Evolutionary conservation across 148 eudicot genomes (phyloP).

Genomic region (Camellia lanceoleosa): DNA sequence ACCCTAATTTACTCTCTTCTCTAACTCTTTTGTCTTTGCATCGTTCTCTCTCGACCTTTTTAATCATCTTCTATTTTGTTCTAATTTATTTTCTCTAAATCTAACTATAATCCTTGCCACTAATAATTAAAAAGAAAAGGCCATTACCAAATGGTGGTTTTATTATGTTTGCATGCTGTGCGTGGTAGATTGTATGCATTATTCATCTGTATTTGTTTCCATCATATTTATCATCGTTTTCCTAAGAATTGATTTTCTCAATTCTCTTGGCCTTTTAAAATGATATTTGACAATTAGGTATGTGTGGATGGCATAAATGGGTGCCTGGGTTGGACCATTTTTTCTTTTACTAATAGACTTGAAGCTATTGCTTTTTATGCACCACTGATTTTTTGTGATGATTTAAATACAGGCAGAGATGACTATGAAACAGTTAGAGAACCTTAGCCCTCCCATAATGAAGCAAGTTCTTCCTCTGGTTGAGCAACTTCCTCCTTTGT

Average conservation of each 20-base stretch:
- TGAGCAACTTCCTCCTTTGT: constrained; percentile 94
- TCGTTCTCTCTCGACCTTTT: no score
- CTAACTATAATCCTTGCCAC: no score
- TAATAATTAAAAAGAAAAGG: no score
- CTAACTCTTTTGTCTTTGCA: no score
- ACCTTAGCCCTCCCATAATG: constrained; percentile 84
- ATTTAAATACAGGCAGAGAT: constrained; percentile 69
- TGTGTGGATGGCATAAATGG: neutral
- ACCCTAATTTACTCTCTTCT: no score
- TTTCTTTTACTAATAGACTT: neutral
- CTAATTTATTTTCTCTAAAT: no score
- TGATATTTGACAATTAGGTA: neutral
- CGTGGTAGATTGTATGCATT: neutral
- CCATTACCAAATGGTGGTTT: neutral
- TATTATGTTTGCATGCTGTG: neutral
- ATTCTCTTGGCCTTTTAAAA: neutral
- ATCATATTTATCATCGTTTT: neutral
- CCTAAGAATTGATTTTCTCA: neutral
- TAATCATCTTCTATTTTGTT: neutral
- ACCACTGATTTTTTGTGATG: constrained; percentile 5
- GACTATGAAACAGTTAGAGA: constrained; percentile 85
- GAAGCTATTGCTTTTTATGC: constrained; percentile 11
- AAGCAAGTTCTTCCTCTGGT: constrained; percentile 92
- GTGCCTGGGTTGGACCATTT: neutral
- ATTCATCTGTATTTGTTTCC: neutral